phyloP scores from a whole-genome alignment of 2,329 filamentous ascomycete genomes.

The Tolypocladium nubicola region DNA sequence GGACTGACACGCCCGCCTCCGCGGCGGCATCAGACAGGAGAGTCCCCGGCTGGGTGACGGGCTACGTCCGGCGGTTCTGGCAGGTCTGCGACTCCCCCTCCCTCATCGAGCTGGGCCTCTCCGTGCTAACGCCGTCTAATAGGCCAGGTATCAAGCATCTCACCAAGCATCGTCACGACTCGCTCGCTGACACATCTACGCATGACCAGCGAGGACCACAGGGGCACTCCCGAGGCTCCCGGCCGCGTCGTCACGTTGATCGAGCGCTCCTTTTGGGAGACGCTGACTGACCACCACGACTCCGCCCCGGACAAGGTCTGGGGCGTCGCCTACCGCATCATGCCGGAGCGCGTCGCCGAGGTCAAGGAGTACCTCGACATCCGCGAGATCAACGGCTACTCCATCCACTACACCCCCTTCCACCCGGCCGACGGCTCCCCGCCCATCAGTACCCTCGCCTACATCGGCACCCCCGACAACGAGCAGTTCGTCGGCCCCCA shows the following conservation, averaged over 20 bases:
- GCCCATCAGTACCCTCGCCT: slow-evolving; percentile 56
- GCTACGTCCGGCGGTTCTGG: slow-evolving; percentile 95
- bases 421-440: slow-evolving; percentile 34
- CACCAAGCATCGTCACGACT: not conserved
- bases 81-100: slow-evolving; percentile 53
- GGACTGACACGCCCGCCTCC: not conserved
- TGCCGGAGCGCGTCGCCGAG: slow-evolving; percentile 58
- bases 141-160: slow-evolving; percentile 1
- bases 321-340: slow-evolving; percentile 88
- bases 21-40: slow-evolving; percentile 52
- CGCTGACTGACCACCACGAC: slow-evolving; percentile 57
- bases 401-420: slow-evolving; percentile 83
- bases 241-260: slow-evolving; percentile 93
- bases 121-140: not conserved
- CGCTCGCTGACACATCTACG: not conserved
- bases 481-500: slow-evolving; percentile 84
- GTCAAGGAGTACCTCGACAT: slow-evolving; percentile 89
- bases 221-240: slow-evolving; percentile 77
- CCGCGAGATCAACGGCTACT: slow-evolving; percentile 94
- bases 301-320: slow-evolving; percentile 60
- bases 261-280: slow-evolving; percentile 71
- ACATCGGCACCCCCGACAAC: slow-evolving; percentile 90
- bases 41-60: slow-evolving; percentile 80
- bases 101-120: slow-evolving; percentile 2
- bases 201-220: slow-evolving; percentile 70